Percentiles rank a stretch among this genome's conserved stretches.
phyloP scores from a whole-genome alignment of 2,329 filamentous ascomycete genomes.

The Neoscytalidium dimidiatum region DNA sequence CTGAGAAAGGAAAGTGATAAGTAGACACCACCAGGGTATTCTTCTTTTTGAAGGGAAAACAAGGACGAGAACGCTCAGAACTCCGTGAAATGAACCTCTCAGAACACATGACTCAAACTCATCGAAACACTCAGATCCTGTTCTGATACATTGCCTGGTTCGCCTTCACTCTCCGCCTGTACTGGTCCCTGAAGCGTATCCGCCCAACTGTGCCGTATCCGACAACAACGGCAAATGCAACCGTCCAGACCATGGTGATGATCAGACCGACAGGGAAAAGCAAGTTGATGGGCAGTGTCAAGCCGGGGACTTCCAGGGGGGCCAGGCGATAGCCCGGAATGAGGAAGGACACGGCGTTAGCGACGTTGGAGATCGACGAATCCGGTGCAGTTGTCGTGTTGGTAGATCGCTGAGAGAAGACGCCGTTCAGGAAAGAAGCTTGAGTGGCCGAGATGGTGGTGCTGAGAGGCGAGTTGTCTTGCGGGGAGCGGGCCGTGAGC shows the following conservation, averaged over 20 bases:
- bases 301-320: slow-evolving; percentile 17
- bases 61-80: neutral
- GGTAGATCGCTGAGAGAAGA: slow-evolving; percentile 63
- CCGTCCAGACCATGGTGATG: slow-evolving; percentile 64
- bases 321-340: slow-evolving; percentile 69
- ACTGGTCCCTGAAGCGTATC: slow-evolving; percentile 66
- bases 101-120: neutral
- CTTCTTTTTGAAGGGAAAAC: neutral
- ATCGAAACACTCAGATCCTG: neutral
- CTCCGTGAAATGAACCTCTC: neutral
- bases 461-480: slow-evolving; percentile 53
- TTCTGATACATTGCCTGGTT: slow-evolving; percentile 25
- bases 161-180: slow-evolving; percentile 54
- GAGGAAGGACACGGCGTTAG: slow-evolving; percentile 54
- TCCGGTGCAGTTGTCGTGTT: slow-evolving; percentile 47
- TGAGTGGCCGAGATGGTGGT: slow-evolving; percentile 70
- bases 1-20: neutral
- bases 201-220: slow-evolving; percentile 68
- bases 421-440: slow-evolving; percentile 69
- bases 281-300: slow-evolving; percentile 4
- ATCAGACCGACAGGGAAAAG: slow-evolving; percentile 72
- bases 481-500: slow-evolving; percentile 59
- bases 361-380: slow-evolving; percentile 43
- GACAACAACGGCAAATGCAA: slow-evolving; percentile 56
- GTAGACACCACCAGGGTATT: slow-evolving; percentile 10